These are phyloP conservation scores for Cucurbita moschata DNA, from an alignment of 306 rosid genomes.

Conservation along the genomic window DNA sequence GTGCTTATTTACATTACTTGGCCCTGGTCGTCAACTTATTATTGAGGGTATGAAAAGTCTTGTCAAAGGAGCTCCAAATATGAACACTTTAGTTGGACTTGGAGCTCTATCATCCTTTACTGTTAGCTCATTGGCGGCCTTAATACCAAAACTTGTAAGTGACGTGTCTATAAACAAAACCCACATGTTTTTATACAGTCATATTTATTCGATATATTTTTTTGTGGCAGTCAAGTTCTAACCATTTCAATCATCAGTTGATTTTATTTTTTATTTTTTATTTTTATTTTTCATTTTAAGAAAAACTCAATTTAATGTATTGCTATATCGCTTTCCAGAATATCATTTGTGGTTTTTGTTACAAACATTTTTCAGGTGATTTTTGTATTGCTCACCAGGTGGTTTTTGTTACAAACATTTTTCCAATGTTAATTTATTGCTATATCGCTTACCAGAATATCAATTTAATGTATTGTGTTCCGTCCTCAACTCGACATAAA, in stretches of 20 bases:
- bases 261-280: background rate
- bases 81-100: slow-evolving; percentile 95
- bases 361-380: background rate
- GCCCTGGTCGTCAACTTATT: slow-evolving; percentile 91
- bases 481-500: background rate
- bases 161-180: background rate
- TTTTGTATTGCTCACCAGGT: background rate
- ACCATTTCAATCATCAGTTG: background rate
- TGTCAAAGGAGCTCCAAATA: slow-evolving; percentile 68
- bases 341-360: background rate
- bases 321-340: no score
- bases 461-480: background rate
- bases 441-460: background rate
- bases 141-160: slow-evolving; percentile 75
- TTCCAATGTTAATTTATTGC: background rate
- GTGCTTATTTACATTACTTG: slow-evolving; percentile 77
- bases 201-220: background rate
- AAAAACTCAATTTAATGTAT: no score
- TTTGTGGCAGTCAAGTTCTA: background rate
- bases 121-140: slow-evolving; percentile 74
- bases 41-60: slow-evolving; percentile 83
- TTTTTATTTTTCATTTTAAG: background rate
- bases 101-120: slow-evolving; percentile 95
- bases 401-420: background rate
- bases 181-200: background rate